Base-by-base conservation (phyloP, 805 yeast genomes). In the Barnettozyma populi region DNA sequence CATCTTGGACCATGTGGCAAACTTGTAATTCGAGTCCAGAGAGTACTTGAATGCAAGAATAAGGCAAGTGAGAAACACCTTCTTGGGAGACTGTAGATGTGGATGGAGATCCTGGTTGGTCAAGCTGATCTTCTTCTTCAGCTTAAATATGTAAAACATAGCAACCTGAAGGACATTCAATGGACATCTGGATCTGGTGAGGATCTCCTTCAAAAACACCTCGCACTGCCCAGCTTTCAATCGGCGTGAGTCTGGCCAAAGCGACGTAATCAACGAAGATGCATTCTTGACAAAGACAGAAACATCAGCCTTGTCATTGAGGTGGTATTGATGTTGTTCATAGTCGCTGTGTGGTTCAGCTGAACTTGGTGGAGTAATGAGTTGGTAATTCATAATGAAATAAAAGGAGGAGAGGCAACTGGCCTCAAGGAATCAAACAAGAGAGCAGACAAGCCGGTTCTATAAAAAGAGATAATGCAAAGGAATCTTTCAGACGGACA, bases 1-100 rank as follows among this genome's bases (percentile, higher is more conserved):
- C 43, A 88, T 81, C 60, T 79, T 77, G 44, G 84, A 70, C 96
- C 96, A 88, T 6, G 86, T 77, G 52, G 72, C 74, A 55, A 84
- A 73, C 27, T 85, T 72, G 64, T 78, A 86, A 60, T 82, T 84
- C 44, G 79, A 76, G 65, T 88, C 96, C 60, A 82, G 88, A 50
- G 75, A 71, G 62, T 80, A 86, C 61, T 88, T 88, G 45, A 83
- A 76, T 4, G 94, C 82, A 35, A 88, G 68, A 45, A 87, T 84
- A 45, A 88, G 63, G 57, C 86, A 76, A 2, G 82, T 76, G 51
- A 88, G 71, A 52, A 88, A 82, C 37, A 80, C 74, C 52, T 85
- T 78, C 56, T 86, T 80, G 7, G 89, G 83, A 57, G 86, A 82
- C 19, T 40, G 35, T 7, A 55, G 39, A 20, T 34, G 35, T 21